Evolutionary conservation across 78 protist genomes (phyloP).

Genomic region (Neovahlkampfia damariscottae): DNA sequence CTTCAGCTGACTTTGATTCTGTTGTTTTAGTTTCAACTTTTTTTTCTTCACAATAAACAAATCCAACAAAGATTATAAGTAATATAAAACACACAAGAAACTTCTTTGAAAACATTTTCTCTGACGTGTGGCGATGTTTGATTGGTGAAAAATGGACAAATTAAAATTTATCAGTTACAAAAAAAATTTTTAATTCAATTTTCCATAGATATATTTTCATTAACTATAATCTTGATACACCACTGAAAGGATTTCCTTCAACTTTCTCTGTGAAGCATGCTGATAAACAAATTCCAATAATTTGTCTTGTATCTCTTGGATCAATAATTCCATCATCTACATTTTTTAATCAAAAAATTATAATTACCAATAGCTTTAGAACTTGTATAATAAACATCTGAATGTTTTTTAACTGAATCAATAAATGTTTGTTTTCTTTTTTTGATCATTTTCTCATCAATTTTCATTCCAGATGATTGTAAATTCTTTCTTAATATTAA

Average conservation of each 20-base stretch:
- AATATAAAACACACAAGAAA: too few species aligned
- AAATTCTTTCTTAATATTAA: neutral
- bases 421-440: neutral
- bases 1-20: too few species aligned
- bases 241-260: neutral
- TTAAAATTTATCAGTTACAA: too few species aligned
- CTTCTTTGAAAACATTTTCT: too few species aligned
- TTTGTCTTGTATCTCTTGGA: slow-evolving; percentile 11
- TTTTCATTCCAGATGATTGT: neutral
- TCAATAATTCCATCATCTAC: slow-evolving; percentile 33
- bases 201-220: too few species aligned
- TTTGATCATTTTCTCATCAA: neutral
- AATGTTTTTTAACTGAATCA: neutral
- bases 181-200: too few species aligned
- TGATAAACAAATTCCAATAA: slow-evolving; percentile 7
- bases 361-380: neutral
- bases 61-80: too few species aligned
- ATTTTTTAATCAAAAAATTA: too few species aligned
- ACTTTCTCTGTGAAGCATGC: neutral
- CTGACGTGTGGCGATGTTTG: too few species aligned
- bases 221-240: slow-evolving; percentile 18
- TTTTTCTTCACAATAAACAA: too few species aligned
- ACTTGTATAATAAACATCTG: slow-evolving; percentile 9
- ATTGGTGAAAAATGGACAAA: too few species aligned
- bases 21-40: too few species aligned